Evolutionary conservation across 768 basidiomycete genomes (phyloP), one percentile per base, ranked within the genome.

Genomic region (Trametes cinnabarina): DNA sequence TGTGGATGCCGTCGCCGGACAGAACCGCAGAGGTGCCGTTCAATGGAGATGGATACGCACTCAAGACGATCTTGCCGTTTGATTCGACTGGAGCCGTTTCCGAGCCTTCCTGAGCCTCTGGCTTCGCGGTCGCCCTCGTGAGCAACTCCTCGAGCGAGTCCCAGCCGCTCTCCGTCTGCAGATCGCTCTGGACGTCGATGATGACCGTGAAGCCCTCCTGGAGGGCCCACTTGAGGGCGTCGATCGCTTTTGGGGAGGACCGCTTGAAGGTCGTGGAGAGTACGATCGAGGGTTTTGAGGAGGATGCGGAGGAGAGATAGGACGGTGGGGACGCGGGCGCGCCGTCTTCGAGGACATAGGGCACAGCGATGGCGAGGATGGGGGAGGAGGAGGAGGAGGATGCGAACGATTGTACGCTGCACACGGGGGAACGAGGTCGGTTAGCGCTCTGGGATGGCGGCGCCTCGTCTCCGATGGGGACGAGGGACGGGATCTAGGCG

Each of bases 131-230:
- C 22, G 86, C 82, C 68, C 86, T 90, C 41, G 79, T 76, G 58
- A 93, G 76, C 49, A 90, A 67, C 54, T 92, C 90, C 67, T 90
- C 86, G 28, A 94, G 80, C 0, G 73, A 77, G 51, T 92, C 90
- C 72, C 80, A 82, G 25, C 81, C 75, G 3, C 80, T 74, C 12
- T 80, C 67, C 50, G 84, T 82, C 6, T 67, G 69, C 47, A 88
- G 74, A 46, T 78, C 76, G 26, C 77, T 76, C 58, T 81, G 77
- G 47, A 92, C 77, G 65, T 89, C 83, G 60, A 94, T 81, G 65
- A 92, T 89, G 23, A 94, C 80, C 17, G 82, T 81, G 51, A 78
- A 77, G 40, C 82, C 85, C 47, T 78, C 77, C 46, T 80, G 73
- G 10, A 94, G 72, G 2, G 88, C 90, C 84, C 86, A 87, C 60